phyloP scores from a whole-genome alignment of 306 rosid species.

The Sophora flavescens region DNA sequence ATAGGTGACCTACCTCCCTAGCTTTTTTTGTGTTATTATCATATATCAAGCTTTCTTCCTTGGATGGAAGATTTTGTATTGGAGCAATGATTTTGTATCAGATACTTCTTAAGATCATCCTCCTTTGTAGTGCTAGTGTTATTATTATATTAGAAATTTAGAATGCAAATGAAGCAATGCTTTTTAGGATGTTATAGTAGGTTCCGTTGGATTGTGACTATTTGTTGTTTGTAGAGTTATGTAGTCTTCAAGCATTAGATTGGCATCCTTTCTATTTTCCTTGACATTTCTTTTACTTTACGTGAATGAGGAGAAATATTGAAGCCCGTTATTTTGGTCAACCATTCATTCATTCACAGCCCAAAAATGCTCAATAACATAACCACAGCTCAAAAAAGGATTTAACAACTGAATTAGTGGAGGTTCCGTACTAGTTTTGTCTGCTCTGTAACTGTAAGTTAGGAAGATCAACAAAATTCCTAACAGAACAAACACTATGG shows the following conservation, averaged over 20 bases:
- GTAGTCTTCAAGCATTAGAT: conserved; percentile 13
- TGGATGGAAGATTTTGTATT: neutral
- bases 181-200: neutral
- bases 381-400: no score
- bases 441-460: no score
- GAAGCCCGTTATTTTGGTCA: no score
- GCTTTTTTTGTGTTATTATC: conserved; percentile 16
- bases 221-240: neutral
- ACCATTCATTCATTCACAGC: no score
- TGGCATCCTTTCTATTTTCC: neutral
- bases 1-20: conserved; percentile 13
- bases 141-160: neutral
- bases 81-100: conserved; percentile 33
- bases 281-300: neutral
- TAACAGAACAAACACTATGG: no score
- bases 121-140: conserved; percentile 19
- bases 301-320: no score
- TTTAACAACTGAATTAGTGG: no score
- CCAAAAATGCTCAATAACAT: no score
- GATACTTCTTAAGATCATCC: neutral
- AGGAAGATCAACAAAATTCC: no score
- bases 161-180: conserved; percentile 15
- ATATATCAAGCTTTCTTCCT: neutral
- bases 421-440: no score
- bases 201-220: conserved; percentile 24